Base-by-base conservation (phyloP, 768 basidiomycete genomes). In the Macrolepiota dolichaula region DNA sequence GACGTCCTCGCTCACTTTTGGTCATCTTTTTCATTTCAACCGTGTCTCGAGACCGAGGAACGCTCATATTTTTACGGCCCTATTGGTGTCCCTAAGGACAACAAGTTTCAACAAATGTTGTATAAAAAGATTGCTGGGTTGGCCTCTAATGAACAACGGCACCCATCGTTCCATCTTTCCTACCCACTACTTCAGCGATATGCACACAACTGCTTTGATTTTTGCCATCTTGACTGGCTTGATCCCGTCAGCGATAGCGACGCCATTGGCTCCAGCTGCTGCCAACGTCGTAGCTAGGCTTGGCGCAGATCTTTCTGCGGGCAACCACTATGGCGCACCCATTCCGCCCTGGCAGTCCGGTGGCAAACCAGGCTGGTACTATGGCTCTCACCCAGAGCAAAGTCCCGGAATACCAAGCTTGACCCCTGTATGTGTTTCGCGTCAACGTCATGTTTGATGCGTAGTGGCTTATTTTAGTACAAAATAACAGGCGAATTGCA, bases 281-380 rank as follows among this genome's bases (percentile, higher is more conserved):
- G 29, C 40, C 12, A 37, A 6, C 29, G 11, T 53, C 11, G 15
- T 53, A 10, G 11, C 51, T 4, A 25, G 38, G 22, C 19, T 72
- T 19, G 71, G 70, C 1, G 62, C 64, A 55, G 72, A 77, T 62
- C 65, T 79, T 58, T 72, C 67, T 35, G 44, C 57, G 27, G 51
- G 49, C 44, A 78, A 74, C 64, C 51, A 71, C 62, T 80, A 77
- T 59, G 75, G 75, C 49, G 69, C 79, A 29, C 79, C 79, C 9
- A 62, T 63, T 38, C 68, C 74, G 29, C 78, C 78, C 29, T 78
- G 77, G 78, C 57, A 66, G 11, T 38, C 63, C 40, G 69, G 66
- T 3, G 47, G 68, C 36, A 57, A 72, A 27, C 78, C 79, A 49
- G 79, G 79, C 44, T 80, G 79, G 79, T 79, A 79, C 68, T 77